Evolutionary conservation across 352 stramenopile species (phyloP), one percentile per base, ranked within the genome.

Genomic region (Elongisporangium undulatum): DNA sequence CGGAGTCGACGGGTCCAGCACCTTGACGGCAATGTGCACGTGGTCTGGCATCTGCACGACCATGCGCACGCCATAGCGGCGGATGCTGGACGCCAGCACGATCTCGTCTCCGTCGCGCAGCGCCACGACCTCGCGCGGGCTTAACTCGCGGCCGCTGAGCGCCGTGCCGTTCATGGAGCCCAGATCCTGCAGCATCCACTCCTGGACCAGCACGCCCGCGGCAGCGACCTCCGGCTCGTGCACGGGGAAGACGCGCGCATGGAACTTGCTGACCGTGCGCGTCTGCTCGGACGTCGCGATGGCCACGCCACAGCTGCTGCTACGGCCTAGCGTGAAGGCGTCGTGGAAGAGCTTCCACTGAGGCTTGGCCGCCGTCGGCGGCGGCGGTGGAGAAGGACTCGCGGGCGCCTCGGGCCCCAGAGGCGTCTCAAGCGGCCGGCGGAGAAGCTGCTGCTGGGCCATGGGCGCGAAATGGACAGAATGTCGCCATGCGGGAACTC

Each of bases 141-240:
- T 61, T 1, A 92, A 49, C 26, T 87, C 76, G 34, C 83, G 70
- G 62, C 82, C 83, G 52, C 93, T 95, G 26, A 93, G 71, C 15
- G 75, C 74, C 24, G 86, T 95, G 26, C 86, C 86, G 63, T 95
- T 92, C 65, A 90, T 82, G 2, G 82, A 88, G 41, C 88, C 75
- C 19, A 93, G 67, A 53, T 95, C 86, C 54, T 92, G 84, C 21
- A 95, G 68, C 38, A 93, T 64, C 86, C 86, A 95, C 13, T 52
- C 45, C 2, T 48, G 26, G 45, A 53, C 21, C 38, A 54, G 24
- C 21, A 41, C 55, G 23, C 58, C 48, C n/a, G 49, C 51, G 15
- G 59, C 48, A 9, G 53, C 51, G 4, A 51, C 38, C 56, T 61
- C 34, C 39, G 58, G 60, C 52, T 72, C 67, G 0, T 56, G 69